A percentile compares a stretch with the other conserved stretches of the same genome.
These are phyloP conservation scores for Aaosphaeria pasadenensis DNA, from an alignment of 2,329 filamentous ascomycete genomes.

Conservation along the genomic window DNA sequence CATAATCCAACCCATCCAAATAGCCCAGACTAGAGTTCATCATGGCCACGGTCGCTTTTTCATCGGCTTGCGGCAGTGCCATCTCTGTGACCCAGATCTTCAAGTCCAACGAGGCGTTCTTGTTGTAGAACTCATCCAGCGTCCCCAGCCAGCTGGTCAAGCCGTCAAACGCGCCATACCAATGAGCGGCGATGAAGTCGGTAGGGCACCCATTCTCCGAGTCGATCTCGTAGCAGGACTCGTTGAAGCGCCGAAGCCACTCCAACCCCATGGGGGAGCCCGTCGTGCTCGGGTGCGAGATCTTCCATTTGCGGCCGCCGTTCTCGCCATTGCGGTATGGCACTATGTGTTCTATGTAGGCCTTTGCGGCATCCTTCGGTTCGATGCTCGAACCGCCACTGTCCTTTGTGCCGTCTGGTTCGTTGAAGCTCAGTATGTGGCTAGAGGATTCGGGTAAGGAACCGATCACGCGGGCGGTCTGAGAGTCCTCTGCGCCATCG, in stretches of 20 bases:
- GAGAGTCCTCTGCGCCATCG: constrained; percentile 35
- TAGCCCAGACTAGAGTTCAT: constrained; percentile 68
- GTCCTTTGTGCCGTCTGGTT: constrained; percentile 62
- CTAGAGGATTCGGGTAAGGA: constrained; percentile 57
- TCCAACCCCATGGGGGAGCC: constrained; percentile 59
- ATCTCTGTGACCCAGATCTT: constrained; percentile 78
- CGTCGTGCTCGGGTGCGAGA: constrained; percentile 69
- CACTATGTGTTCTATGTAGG: constrained; percentile 70
- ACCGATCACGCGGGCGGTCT: constrained; percentile 60
- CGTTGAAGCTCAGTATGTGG: constrained; percentile 73
- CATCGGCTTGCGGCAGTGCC: constrained; percentile 57
- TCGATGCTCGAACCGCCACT: constrained; percentile 64
- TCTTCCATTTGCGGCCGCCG: constrained; percentile 50
- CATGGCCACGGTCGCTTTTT: constrained; percentile 60
- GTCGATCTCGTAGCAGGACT: constrained; percentile 48
- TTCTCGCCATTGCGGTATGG: constrained; percentile 58
- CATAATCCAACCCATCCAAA: constrained; percentile 59
- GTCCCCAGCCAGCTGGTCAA: constrained; percentile 65
- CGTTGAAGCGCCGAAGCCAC: constrained; percentile 68
- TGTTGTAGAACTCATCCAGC: constrained; percentile 49
- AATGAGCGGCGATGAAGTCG: constrained; percentile 53
- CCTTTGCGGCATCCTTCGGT: constrained; percentile 61
- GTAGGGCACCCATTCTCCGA: constrained; percentile 42
- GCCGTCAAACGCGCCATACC: constrained; percentile 65
- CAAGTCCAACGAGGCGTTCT: constrained; percentile 48